Evolutionary conservation across 2,329 filamentous ascomycete species (phyloP).

Genomic region (Diplodia corticola): DNA sequence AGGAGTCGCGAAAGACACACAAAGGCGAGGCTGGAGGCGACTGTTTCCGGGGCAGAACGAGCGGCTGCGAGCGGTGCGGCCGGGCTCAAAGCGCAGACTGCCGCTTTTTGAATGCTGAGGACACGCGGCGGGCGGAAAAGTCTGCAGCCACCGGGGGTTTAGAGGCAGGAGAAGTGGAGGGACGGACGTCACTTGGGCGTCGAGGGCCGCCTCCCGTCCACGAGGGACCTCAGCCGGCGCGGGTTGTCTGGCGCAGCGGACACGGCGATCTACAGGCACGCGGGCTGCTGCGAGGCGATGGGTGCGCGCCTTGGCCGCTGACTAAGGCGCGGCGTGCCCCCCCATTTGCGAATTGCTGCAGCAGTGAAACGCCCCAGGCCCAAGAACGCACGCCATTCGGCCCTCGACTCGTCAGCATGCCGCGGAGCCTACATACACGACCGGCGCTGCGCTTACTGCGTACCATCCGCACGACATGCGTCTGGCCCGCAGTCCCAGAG

Average conservation of each 20-base stretch:
- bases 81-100: neutral
- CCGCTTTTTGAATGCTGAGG: neutral
- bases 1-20: neutral
- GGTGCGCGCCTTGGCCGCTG: slow-evolving; percentile 6
- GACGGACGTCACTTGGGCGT: neutral
- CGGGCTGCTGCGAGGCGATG: neutral
- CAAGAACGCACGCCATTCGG: neutral
- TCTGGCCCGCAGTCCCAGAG: neutral
- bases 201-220: neutral
- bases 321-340: neutral
- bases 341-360: slow-evolving; percentile 2
- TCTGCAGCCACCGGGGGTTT: neutral
- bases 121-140: slow-evolving; percentile 7
- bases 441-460: neutral
- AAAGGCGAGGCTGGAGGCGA: neutral
- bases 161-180: slow-evolving; percentile 12
- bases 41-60: slow-evolving; percentile 10
- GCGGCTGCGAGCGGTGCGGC: neutral
- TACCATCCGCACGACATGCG: neutral
- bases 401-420: slow-evolving; percentile 3
- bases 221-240: slow-evolving; percentile 4
- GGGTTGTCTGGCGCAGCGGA: slow-evolving; percentile 9
- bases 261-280: slow-evolving; percentile 10
- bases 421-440: neutral
- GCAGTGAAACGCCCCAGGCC: slow-evolving; percentile 2